Evolutionary conservation across 148 eudicot genomes (phyloP), one percentile per base, ranked within the genome.

Genomic region (Diospyros kaki): DNA sequence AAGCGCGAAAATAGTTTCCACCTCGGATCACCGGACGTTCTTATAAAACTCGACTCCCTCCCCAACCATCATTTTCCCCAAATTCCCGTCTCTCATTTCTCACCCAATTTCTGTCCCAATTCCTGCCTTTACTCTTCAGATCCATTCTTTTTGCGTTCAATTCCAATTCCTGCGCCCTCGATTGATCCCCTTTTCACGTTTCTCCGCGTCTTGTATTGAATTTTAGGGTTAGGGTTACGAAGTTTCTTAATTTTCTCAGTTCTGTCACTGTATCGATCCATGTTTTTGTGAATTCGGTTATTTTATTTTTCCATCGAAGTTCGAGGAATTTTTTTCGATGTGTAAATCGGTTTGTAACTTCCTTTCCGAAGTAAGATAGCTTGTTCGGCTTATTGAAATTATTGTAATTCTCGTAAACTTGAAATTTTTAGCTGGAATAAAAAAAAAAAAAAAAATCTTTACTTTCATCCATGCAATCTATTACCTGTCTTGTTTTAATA

Each of bases 141-240:
- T 61, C 58, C 9, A 48, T 0, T 5, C 13, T 48, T 39, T 38
- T 12, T 61, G 45, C 38, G 44, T 60, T 50, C 68, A 14, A 73
- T 62, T 73, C 58, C 1, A 28, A 4, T 59, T 43, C 8, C 17
- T 72, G n/a, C 55, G 9, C 17, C 50, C 66, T 73, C 68, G 38
- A 48, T 62, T 9, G 58, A 62, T 73, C 68, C 58, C 38, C 28
- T 42, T 61, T 73, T 73, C 38, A 38, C 13, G 28, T 9, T 45
- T 61, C 44, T 3, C 13, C 8, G 28, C 48, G 67, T 4, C 4
- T 28, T 48, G 17, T 6, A 61, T 39, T 15, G 7, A 6, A 4
- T 17, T 73, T 67, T 61, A 48, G 75, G 75, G 68, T 73, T 73
- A 61, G 67, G 75, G 75, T 73, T 73, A 46, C 38, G 55, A 38